phyloP scores from a whole-genome alignment of 257 asterid species.

The Nicotiana tomentosiformis region DNA sequence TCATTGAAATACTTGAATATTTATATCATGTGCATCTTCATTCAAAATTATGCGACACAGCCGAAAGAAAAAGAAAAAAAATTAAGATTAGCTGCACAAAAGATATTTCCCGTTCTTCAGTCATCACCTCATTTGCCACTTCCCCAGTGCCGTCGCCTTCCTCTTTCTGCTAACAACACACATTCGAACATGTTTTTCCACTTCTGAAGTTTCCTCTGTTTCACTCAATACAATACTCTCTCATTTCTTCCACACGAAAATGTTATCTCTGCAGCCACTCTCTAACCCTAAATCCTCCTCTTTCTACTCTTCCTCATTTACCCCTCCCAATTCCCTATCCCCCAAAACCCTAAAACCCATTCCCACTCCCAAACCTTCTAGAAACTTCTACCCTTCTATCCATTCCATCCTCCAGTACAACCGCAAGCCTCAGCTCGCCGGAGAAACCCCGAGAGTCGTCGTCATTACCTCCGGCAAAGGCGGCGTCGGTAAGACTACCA shows the following conservation, averaged over 20 bases:
- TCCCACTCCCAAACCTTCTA: slow-evolving; percentile 19
- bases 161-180: background rate
- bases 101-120: background rate
- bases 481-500: slow-evolving; percentile 95
- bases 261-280: slow-evolving; percentile 52
- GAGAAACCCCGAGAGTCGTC: slow-evolving; percentile 84
- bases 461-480: slow-evolving; percentile 98
- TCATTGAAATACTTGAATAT: too few relatives aligned
- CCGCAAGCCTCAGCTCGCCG: slow-evolving; percentile 94
- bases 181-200: background rate
- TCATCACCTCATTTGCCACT: background rate
- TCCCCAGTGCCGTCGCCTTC: background rate
- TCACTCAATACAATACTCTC: background rate
- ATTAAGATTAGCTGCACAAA: background rate
- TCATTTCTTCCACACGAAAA: slow-evolving; percentile 14
- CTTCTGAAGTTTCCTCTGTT: background rate
- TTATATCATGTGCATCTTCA: too few relatives aligned
- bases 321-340: slow-evolving; percentile 24
- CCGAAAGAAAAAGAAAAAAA: background rate
- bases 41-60: too few relatives aligned
- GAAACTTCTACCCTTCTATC: slow-evolving; percentile 17
- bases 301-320: slow-evolving; percentile 21
- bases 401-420: slow-evolving; percentile 78
- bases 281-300: slow-evolving; percentile 36
- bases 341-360: slow-evolving; percentile 36